Evolutionary conservation across 2,329 filamentous ascomycete species (phyloP).

Genomic region (Xylaria sp.): DNA sequence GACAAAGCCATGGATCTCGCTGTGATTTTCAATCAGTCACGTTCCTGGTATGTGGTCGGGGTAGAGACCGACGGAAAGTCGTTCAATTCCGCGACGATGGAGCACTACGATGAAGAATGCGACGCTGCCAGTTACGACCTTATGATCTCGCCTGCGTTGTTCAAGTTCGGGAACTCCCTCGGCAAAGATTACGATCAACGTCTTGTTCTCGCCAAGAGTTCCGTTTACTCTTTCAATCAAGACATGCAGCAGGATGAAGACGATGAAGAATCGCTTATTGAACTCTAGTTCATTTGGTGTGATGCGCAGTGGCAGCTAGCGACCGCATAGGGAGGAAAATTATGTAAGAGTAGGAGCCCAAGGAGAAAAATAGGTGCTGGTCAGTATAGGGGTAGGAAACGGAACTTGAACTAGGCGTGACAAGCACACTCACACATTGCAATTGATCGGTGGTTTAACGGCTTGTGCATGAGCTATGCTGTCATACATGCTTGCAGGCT

Average conservation of each 20-base stretch:
- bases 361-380: background rate
- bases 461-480: background rate
- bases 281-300: background rate
- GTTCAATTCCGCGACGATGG: too few relatives aligned
- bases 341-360: background rate
- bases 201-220: slow-evolving; percentile 24
- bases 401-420: background rate
- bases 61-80: too few relatives aligned
- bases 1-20: slow-evolving; percentile 26
- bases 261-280: background rate
- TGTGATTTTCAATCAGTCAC: slow-evolving; percentile 26
- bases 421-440: background rate
- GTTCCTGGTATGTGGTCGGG: too few relatives aligned
- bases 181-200: slow-evolving; percentile 20
- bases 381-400: too few relatives aligned
- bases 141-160: slow-evolving; percentile 16
- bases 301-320: background rate
- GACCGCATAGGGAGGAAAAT: background rate
- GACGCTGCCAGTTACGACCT: too few relatives aligned
- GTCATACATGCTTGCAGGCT: background rate
- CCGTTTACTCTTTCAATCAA: background rate
- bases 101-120: too few relatives aligned
- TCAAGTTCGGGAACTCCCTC: slow-evolving; percentile 17
- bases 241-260: too few relatives aligned
- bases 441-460: background rate